A percentile compares a stretch with the other conserved stretches of the same genome.
Evolutionary conservation across 768 basidiomycete species (phyloP).

Genomic region (Agrocybe praecox): DNA sequence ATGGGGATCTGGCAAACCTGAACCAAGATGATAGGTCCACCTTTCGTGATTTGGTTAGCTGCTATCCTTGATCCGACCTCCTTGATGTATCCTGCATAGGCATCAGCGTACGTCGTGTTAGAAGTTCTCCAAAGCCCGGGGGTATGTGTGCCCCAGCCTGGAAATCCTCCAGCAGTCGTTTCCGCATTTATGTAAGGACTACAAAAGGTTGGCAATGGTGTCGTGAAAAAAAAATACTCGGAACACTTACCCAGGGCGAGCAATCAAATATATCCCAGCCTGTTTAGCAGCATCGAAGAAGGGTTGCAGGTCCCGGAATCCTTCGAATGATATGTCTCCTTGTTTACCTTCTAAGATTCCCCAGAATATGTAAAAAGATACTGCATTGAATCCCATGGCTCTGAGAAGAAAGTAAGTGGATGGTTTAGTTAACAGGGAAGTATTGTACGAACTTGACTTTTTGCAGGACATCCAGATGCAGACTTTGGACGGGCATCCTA

Average conservation of each 20-base stretch:
- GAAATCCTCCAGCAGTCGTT: constrained; percentile 54
- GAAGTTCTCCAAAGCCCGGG: constrained; percentile 46
- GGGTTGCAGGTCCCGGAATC: constrained; percentile 52
- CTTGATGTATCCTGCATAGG: constrained; percentile 53
- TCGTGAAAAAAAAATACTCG: background rate
- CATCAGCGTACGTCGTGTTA: constrained; percentile 42
- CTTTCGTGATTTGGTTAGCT: constrained; percentile 59
- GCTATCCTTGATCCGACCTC: constrained; percentile 48
- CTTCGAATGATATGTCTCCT: constrained; percentile 54
- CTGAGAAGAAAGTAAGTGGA: constrained; percentile 16
- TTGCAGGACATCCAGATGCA: constrained; percentile 45
- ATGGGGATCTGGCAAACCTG: constrained; percentile 24
- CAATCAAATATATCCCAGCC: constrained; percentile 56
- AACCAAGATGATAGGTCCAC: constrained; percentile 54
- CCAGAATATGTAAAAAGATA: constrained; percentile 49
- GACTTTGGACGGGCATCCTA: constrained; percentile 33
- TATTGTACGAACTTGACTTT: constrained; percentile 40
- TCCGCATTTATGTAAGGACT: constrained; percentile 52
- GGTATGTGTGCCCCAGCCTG: constrained; percentile 58
- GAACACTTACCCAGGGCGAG: constrained; percentile 45
- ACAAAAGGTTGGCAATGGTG: background rate
- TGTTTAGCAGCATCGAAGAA: constrained; percentile 57
- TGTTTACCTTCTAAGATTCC: constrained; percentile 46
- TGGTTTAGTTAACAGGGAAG: background rate
- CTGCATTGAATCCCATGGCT: constrained; percentile 44